A percentile compares a stretch with the other conserved stretches of the same genome.
phyloP scores from a whole-genome alignment of 805 yeast species.

The Starmera dryadoides region DNA sequence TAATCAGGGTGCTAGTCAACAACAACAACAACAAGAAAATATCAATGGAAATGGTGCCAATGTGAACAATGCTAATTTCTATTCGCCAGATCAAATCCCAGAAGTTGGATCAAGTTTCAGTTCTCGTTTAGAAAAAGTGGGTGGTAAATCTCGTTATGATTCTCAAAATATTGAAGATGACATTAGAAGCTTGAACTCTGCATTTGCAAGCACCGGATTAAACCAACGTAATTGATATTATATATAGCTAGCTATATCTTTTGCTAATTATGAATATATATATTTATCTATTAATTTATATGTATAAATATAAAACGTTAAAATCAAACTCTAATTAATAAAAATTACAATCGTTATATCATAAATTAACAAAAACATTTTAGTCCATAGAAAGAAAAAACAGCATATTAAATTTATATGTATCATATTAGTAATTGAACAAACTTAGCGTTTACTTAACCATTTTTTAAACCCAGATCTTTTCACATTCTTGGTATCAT shows the following conservation, averaged over 20 bases:
- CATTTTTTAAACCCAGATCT: slow-evolving; percentile 4
- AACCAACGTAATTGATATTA: neutral
- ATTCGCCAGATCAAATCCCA: slow-evolving; percentile 10
- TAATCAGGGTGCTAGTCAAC: neutral
- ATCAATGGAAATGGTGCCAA: neutral
- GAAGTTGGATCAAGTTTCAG: slow-evolving; percentile 28
- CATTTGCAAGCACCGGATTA: slow-evolving; percentile 6
- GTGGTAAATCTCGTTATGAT: slow-evolving; percentile 13
- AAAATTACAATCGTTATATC: no score
- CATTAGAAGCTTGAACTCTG: slow-evolving; percentile 9
- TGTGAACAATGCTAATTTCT: slow-evolving; percentile 4
- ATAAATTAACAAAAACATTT: no score
- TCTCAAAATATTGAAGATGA: slow-evolving; percentile 14
- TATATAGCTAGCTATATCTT: no score
- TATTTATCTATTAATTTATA: no score
- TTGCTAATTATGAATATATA: no score
- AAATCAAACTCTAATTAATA: no score
- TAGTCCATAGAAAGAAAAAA: no score
- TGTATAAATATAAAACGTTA: no score
- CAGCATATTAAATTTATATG: no score
- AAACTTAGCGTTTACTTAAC: slow-evolving; percentile 2
- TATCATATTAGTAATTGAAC: no score
- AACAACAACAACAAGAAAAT: slow-evolving; percentile 1
- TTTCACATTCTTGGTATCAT: neutral
- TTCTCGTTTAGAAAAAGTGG: slow-evolving; percentile 22